These are phyloP conservation scores for Tuber calosporum DNA, from an alignment of 495 filamentous ascomycete genomes.

Conservation along the genomic window DNA sequence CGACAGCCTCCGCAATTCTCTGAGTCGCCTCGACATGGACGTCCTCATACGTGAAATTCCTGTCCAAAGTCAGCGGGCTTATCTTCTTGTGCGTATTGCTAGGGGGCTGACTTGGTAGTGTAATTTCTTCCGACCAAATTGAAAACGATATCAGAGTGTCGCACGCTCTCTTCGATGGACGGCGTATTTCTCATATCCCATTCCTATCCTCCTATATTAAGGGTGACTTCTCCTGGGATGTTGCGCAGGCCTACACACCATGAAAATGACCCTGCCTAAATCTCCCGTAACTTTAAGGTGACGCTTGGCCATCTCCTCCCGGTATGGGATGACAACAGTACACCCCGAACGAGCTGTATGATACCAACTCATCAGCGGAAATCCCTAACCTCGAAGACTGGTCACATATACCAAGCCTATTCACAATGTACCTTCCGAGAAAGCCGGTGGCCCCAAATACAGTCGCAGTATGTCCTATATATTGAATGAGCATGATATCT, in stretches of 20 bases:
- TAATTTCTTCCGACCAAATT: conserved; percentile 91
- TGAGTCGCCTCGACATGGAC: conserved; percentile 92
- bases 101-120: conserved; percentile 73
- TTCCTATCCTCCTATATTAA: conserved; percentile 53
- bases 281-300: conserved; percentile 94
- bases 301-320: conserved; percentile 95
- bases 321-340: conserved; percentile 85
- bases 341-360: conserved; percentile 74
- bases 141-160: conserved; percentile 95
- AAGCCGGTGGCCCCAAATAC: conserved; percentile 97
- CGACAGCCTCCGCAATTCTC: conserved; percentile 88
- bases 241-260: conserved; percentile 49
- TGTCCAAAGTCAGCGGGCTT: conserved; percentile 38
- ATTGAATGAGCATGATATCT: conserved; percentile 16
- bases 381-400: background rate
- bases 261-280: conserved; percentile 77
- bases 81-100: background rate
- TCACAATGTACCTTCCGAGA: conserved; percentile 94
- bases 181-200: conserved; percentile 90
- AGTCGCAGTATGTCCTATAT: conserved; percentile 80
- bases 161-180: conserved; percentile 91
- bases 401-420: conserved; percentile 67
- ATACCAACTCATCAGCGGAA: conserved; percentile 42
- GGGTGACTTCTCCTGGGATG: conserved; percentile 5
- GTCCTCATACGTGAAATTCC: conserved; percentile 88